phyloP scores from a whole-genome alignment of 306 rosid species.

The Morella rubra region DNA sequence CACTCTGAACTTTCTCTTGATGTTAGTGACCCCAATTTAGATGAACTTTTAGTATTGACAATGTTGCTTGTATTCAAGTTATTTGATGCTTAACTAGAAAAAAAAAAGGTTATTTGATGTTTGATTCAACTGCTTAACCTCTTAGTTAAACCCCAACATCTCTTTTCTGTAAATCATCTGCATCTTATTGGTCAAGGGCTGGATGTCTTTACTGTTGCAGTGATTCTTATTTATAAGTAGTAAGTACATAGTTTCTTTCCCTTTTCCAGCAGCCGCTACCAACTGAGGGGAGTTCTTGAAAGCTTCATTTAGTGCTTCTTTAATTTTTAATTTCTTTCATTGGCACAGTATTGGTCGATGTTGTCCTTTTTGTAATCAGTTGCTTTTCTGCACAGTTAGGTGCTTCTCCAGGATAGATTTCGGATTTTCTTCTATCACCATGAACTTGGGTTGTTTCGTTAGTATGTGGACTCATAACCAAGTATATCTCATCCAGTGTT shows the following conservation, averaged over 20 bases:
- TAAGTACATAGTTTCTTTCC: background rate
- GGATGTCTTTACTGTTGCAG: background rate
- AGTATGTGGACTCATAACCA: background rate
- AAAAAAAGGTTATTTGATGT: background rate
- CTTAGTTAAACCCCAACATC: background rate
- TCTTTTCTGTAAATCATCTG: background rate
- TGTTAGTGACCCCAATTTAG: background rate
- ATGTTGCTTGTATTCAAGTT: too few species aligned
- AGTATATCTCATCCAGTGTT: background rate
- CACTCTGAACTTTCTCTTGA: background rate
- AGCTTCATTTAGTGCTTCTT: background rate
- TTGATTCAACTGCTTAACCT: background rate
- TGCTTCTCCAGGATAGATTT: background rate
- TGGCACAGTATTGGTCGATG: background rate
- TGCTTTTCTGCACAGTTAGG: background rate
- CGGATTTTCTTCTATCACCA: background rate
- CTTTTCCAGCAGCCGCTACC: background rate
- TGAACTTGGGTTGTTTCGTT: background rate
- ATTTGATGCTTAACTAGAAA: background rate
- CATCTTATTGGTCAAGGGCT: background rate
- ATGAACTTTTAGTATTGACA: too few species aligned
- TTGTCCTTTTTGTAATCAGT: background rate
- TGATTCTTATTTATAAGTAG: background rate
- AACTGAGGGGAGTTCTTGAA: background rate
- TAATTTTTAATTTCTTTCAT: too few species aligned